A percentile compares a stretch with the other conserved stretches of the same genome.
Evolutionary conservation across 129 eudicot species (phyloP).

Genomic region (Flaveria ramosissima): DNA sequence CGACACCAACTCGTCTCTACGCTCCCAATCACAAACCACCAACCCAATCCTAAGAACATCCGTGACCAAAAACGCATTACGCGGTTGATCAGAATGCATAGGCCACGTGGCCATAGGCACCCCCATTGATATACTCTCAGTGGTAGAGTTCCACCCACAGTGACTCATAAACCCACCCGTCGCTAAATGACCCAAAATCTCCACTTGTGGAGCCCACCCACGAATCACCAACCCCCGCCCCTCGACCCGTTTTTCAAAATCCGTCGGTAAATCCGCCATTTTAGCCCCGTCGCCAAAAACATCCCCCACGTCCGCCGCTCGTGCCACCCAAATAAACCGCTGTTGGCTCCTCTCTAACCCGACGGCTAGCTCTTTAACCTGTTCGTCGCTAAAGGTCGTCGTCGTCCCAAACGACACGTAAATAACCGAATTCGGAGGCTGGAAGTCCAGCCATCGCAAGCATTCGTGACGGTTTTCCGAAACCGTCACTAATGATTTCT

Average conservation of each 20-base stretch:
- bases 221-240: conserved; percentile 44
- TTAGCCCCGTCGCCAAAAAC: conserved; percentile 23
- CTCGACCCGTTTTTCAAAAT: conserved; percentile 42
- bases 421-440: conserved; percentile 35
- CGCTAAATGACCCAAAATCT: conserved; percentile 41
- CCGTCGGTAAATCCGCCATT: conserved; percentile 30
- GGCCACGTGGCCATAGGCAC: conserved; percentile 52
- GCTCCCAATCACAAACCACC: conserved; percentile 37
- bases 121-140: conserved; percentile 42
- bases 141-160: conserved; percentile 56
- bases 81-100: conserved; percentile 52
- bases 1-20: conserved; percentile 33
- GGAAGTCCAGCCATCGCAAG: conserved; percentile 48
- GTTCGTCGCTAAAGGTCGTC: conserved; percentile 27
- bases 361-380: conserved; percentile 35
- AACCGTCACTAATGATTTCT: neutral
- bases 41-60: conserved; percentile 36
- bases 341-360: conserved; percentile 45
- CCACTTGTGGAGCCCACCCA: conserved; percentile 54
- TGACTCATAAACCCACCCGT: conserved; percentile 49
- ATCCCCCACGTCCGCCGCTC: conserved; percentile 33
- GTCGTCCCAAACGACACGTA: conserved; percentile 50
- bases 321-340: conserved; percentile 43
- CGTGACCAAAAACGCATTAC: conserved; percentile 28
- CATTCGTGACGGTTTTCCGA: conserved; percentile 19